These are phyloP conservation scores for Kitagawia praeruptora DNA, from an alignment of 129 eudicot species.

Conservation along the genomic window DNA sequence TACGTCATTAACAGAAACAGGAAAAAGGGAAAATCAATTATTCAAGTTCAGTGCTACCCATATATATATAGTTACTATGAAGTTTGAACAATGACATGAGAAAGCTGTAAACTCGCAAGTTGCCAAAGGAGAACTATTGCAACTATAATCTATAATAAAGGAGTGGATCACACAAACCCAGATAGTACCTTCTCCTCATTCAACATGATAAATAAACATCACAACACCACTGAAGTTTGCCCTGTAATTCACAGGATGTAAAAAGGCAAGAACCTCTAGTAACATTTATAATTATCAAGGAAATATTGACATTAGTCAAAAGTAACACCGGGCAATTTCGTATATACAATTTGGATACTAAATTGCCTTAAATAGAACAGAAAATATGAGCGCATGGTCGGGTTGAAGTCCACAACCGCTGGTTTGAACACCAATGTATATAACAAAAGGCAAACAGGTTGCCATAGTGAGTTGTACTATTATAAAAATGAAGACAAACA, in stretches of 20 bases:
- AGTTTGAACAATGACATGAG: not conserved
- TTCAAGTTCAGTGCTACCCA: not conserved
- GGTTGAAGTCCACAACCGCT: not conserved
- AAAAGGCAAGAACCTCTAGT: conserved; percentile 34
- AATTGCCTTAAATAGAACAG: not conserved
- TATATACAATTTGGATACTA: not conserved
- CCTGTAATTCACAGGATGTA: conserved; percentile 49
- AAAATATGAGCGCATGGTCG: conserved; percentile 9
- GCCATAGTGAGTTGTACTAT: conserved; percentile 15
- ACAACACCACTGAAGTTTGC: conserved; percentile 57
- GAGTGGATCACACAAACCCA: conserved; percentile 23
- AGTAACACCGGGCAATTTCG: conserved; percentile 9
- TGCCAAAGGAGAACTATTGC: not conserved
- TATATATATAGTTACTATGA: not conserved
- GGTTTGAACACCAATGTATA: conserved; percentile 14
- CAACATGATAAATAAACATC: conserved; percentile 51
- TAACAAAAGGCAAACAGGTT: conserved; percentile 18
- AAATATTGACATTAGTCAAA: conserved; percentile 13
- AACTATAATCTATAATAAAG: not conserved
- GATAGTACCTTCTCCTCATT: conserved; percentile 54
- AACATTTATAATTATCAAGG: conserved; percentile 29
- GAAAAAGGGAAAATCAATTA: not conserved
- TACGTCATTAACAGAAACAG: conserved; percentile 36
- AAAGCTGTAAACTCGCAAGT: not conserved
- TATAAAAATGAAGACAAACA: conserved; percentile 14